Evolutionary conservation across 2,329 filamentous ascomycete species (phyloP).

Genomic region (Fusarium anthophilum): DNA sequence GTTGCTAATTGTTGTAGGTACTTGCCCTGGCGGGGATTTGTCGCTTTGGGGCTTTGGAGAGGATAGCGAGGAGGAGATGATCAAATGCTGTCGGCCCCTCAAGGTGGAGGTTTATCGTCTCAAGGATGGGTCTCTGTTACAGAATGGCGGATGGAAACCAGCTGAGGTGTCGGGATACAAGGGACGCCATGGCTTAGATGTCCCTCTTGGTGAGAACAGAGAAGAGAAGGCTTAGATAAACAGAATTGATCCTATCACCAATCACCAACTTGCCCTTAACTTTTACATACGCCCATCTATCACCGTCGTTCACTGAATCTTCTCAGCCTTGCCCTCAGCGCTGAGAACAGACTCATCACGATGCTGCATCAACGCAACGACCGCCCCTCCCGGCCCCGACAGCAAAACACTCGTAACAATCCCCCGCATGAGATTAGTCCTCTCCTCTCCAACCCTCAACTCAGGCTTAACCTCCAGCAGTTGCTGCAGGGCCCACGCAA

Average conservation of each 20-base stretch:
- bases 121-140: slow-evolving; percentile 60
- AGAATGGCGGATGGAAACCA: slow-evolving; percentile 67
- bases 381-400: slow-evolving; percentile 36
- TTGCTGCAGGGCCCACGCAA: slow-evolving; percentile 34
- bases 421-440: slow-evolving; percentile 24
- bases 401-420: slow-evolving; percentile 32
- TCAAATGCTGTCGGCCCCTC: slow-evolving; percentile 76
- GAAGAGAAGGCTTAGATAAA: neutral
- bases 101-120: slow-evolving; percentile 78
- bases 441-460: slow-evolving; percentile 27
- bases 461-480: slow-evolving; percentile 27
- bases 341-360: slow-evolving; percentile 38
- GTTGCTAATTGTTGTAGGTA: slow-evolving; percentile 52
- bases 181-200: slow-evolving; percentile 37
- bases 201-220: slow-evolving; percentile 37
- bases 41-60: slow-evolving; percentile 84
- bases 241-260: neutral
- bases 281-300: neutral
- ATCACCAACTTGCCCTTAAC: neutral
- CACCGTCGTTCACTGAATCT: slow-evolving; percentile 23
- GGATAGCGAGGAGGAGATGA: slow-evolving; percentile 73
- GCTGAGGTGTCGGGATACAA: slow-evolving; percentile 68
- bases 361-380: slow-evolving; percentile 41
- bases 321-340: slow-evolving; percentile 36
- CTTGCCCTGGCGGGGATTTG: slow-evolving; percentile 83